Evolutionary conservation across 208 protist genomes (phyloP), one percentile per base, ranked within the genome.

Genomic region (Trypanosoma mega): DNA sequence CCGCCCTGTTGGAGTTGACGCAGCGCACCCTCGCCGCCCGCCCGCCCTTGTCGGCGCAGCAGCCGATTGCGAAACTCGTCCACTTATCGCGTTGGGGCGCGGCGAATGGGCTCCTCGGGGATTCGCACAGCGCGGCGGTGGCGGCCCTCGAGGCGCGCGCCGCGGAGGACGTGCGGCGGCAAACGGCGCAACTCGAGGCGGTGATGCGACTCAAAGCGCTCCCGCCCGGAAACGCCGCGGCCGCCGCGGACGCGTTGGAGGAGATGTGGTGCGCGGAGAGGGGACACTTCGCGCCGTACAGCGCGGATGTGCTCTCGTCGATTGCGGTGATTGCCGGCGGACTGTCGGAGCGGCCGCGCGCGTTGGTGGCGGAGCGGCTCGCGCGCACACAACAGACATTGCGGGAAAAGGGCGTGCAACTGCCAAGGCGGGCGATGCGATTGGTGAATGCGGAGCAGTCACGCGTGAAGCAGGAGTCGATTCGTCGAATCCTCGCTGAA

Each of bases 301-400:
- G 88, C 54, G 62, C 74, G 9, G 88, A 94, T 46, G 88, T 94
- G 31, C 76, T 94, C 1, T 92, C 85, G 1, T 74, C 76, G 9
- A 77, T 94, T 30, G 88, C 82, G 0, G 72, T 80, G 0, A 72
- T 82, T 4, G 61, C 68, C 2, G 50, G 53, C 0, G 68, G 53
- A 20, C 63, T 94, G 8, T 63, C 64, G 0, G 78, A 73, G 9
- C 74, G 45, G 2, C 33, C 82, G 48, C 72, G 79, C 31, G 37
- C 60, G 20, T 41, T 71, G 21, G 49, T 83, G 2, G 74, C 78
- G 4, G 65, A 83, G 9, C 73, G 82, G 9, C 82, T 94, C 8
- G 34, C 81, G 4, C 53, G 68, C 55, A 94, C 88, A 31, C 80
- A 89, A 36, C 44, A 47, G 23, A 24, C 70, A 21, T 45, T 80